Evolutionary conservation across 768 basidiomycete genomes (phyloP), one percentile per base, ranked within the genome.

Genomic region (Boletus coccyginus): DNA sequence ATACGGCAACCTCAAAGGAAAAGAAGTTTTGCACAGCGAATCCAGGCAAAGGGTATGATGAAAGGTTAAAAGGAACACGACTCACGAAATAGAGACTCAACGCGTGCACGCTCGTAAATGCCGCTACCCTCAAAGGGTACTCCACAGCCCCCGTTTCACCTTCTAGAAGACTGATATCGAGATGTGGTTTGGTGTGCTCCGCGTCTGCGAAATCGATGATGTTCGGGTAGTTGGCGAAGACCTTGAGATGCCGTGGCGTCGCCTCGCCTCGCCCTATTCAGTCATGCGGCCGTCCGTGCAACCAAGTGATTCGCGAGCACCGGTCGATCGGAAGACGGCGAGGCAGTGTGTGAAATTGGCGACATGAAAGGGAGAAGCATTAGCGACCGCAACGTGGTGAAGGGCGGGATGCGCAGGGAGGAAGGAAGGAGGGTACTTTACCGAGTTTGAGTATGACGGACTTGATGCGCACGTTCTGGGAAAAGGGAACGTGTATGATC

Each of bases 41-140:
- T 19, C 50, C 56, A 52, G 55, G 57, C 44, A 56, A 46, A 62
- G 55, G 65, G 65, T 58, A 62, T 43, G 61, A 44, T 13, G 16
- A 42, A 62, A 47, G 56, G 54, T 49, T 29, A 41, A 46, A 47
- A 60, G 56, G 52, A 57, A 27, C 39, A 47, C 45, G 41, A 80
- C 91, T 64, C 66, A 93, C 92, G 66, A 94, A 92, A 74, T 89
- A 89, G 6, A 94, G 71, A 3, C 88, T 89, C 32, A 92, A 68
- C 0, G 86, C 80, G 60, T 83, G 86, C 49, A 92, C 77, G 65
- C 82, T 93, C 8, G 88, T 73, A 65, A 94, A 92, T 8, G 90
- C 84, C 17, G 91, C 84, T 1, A 85, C 81, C 27, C 85, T 82
- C 32, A 94, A 62, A 1, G 91, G 92, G 61, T 94, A 94, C 69